Evolutionary conservation across 805 yeast genomes (phyloP), one percentile per base, ranked within the genome.

Genomic region (Yamadazyma kitorensis): DNA sequence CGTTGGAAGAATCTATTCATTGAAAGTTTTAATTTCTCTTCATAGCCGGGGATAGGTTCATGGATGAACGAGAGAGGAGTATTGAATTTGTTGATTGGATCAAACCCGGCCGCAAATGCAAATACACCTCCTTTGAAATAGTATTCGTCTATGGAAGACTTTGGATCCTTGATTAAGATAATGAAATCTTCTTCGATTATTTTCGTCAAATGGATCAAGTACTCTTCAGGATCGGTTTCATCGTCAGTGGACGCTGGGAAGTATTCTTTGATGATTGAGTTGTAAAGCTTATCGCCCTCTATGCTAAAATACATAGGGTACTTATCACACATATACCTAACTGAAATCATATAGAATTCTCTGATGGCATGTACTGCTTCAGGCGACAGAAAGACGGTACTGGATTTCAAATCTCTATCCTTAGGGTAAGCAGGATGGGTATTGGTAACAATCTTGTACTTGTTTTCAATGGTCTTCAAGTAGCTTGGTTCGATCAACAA

Each of bases 51-150:
- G 21, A 67, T 54, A 3, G 72, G 73, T 17, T 51, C 63, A 38
- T 67, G 73, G 13, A 67, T 51, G 24, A 51, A 48, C 7, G 65
- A 52, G 22, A 67, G 49, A 1, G 72, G 72, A 18, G 45, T 54
- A 36, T 65, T 55, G 44, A 67, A 57, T 12, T 65, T 50, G 29
- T 61, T 64, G 9, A 19, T 21, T 1, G 73, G 73, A 33, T 64
- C 54, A 34, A 67, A 67, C 0, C 73, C 73, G 15, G 69, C 69
- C 1, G 73, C 70, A 51, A 67, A 67, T 5, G 67, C 72, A 52
- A 66, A 67, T 1, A 67, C 51, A 0, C 72, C 72, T 1, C 59
- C 72, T 40, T 66, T 67, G 57, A 64, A 65, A 39, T 43, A 59
- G 43, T 65, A 65, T 43, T 67, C 73, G 2, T 52, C 45, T 0